Percentiles rank a stretch among this genome's conserved stretches.
Evolutionary conservation across 306 rosid species (phyloP).

Genomic region (Sesbania bispinosa): DNA sequence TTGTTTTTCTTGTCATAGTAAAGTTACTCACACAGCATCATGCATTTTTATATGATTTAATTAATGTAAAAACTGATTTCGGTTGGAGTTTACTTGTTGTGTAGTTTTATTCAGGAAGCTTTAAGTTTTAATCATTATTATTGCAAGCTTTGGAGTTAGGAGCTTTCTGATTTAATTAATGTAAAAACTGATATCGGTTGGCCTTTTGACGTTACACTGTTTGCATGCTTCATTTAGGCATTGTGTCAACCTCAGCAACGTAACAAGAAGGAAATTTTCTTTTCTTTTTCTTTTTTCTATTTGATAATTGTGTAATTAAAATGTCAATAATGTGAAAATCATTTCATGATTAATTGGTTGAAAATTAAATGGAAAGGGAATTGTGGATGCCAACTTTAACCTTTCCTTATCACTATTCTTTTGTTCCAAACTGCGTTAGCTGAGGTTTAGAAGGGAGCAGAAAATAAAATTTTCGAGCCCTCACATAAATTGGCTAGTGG

Average conservation of each 20-base stretch:
- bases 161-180: too few relatives aligned
- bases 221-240: too few relatives aligned
- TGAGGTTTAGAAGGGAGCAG: not conserved
- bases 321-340: not conserved
- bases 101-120: too few relatives aligned
- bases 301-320: not conserved
- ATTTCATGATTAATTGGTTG: not conserved
- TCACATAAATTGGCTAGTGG: not conserved
- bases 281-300: not conserved
- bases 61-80: too few relatives aligned
- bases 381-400: not conserved
- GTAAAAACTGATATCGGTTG: too few relatives aligned
- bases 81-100: too few relatives aligned
- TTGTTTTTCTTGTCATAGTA: too few relatives aligned
- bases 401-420: not conserved
- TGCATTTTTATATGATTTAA: too few relatives aligned
- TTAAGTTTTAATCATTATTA: too few relatives aligned
- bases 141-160: too few relatives aligned
- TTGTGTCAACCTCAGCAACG: conserved; percentile 1
- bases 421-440: not conserved
- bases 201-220: too few relatives aligned
- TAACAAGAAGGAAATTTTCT: not conserved
- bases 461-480: not conserved
- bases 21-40: too few relatives aligned
- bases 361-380: not conserved